These are phyloP conservation scores for Populus hybrid DNA, from an alignment of 441 rosid species.

Conservation along the genomic window DNA sequence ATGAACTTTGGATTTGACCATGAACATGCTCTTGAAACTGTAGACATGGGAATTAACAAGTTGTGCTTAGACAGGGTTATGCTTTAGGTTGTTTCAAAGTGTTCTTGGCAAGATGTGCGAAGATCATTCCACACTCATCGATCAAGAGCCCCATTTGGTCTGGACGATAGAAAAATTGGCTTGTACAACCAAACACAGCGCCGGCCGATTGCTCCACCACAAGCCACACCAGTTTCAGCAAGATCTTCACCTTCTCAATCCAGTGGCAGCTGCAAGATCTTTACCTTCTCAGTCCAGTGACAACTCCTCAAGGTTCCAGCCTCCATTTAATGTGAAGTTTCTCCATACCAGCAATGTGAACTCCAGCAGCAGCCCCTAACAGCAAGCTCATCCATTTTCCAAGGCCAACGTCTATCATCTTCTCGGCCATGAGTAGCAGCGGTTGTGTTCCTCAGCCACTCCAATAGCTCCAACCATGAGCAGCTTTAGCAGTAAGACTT, in stretches of 20 bases:
- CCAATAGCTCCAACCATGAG: too few species aligned
- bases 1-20: too few species aligned
- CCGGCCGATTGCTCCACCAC: neutral
- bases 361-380: too few species aligned
- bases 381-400: too few species aligned
- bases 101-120: neutral
- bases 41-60: neutral
- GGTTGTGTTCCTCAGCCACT: too few species aligned
- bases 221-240: neutral
- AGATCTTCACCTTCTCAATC: neutral
- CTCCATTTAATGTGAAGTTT: too few species aligned
- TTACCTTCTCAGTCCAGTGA: neutral
- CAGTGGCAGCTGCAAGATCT: neutral
- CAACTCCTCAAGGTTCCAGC: too few species aligned
- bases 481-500: too few species aligned
- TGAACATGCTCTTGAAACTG: neutral
- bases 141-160: neutral
- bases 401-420: too few species aligned
- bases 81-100: neutral
- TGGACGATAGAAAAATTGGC: neutral
- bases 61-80: neutral
- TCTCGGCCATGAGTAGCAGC: too few species aligned
- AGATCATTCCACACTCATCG: neutral
- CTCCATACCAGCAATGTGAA: too few species aligned
- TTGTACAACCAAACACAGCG: neutral